Evolutionary conservation across 2,329 filamentous ascomycete species (phyloP).

Genomic region (Alternaria triticimaculans): DNA sequence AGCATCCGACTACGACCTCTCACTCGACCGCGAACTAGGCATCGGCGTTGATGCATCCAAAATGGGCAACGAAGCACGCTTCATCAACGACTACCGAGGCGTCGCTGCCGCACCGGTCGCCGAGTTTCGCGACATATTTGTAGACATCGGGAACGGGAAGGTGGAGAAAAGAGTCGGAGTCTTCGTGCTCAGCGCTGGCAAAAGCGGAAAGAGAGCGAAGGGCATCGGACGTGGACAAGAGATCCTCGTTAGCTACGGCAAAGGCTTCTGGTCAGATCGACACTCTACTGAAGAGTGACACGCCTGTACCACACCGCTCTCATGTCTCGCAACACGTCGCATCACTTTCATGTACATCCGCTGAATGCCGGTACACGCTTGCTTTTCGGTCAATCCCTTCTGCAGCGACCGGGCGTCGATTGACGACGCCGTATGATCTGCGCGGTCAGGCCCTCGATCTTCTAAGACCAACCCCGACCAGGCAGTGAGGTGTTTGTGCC

Average conservation of each 20-base stretch:
- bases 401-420: neutral
- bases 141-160: slow-evolving; percentile 46
- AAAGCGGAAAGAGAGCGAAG: slow-evolving; percentile 55
- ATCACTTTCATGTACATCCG: neutral
- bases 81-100: slow-evolving; percentile 62
- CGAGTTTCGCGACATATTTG: slow-evolving; percentile 52
- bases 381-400: neutral
- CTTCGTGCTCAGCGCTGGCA: slow-evolving; percentile 58
- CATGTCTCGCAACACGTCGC: neutral
- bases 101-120: slow-evolving; percentile 51
- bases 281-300: slow-evolving; percentile 15
- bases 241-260: slow-evolving; percentile 62
- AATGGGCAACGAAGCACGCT: slow-evolving; percentile 60
- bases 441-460: neutral
- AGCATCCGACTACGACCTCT: slow-evolving; percentile 59
- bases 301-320: neutral
- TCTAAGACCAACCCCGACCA: neutral
- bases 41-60: slow-evolving; percentile 57
- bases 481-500: neutral
- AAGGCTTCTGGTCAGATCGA: slow-evolving; percentile 57
- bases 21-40: slow-evolving; percentile 57
- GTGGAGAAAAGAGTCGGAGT: slow-evolving; percentile 59
- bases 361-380: neutral
- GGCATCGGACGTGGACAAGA: slow-evolving; percentile 59
- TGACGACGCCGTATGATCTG: neutral